A percentile compares a stretch with the other conserved stretches of the same genome.
Conservation (phyloP, 2,329 filamentous ascomycete genomes). For the Pseudogymnoascus sp. region DNA sequence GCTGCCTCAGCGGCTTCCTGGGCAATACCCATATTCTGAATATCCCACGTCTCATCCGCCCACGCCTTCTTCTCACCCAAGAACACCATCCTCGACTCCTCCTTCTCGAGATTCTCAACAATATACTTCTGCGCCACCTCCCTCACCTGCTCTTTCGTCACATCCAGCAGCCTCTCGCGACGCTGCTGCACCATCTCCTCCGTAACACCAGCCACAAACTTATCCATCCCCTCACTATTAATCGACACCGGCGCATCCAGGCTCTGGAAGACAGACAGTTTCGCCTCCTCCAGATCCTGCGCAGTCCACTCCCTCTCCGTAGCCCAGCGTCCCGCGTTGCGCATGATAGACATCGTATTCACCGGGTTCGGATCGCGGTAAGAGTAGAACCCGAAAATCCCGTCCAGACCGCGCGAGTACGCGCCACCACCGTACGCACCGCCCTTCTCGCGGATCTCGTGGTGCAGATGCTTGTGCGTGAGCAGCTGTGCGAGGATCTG, state of each 20-base stretch:
- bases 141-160: conserved; percentile 71
- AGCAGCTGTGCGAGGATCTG: conserved; percentile 86
- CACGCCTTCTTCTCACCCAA: conserved; percentile 79
- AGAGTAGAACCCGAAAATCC: conserved; percentile 88
- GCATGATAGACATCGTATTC: conserved; percentile 81
- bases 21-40: conserved; percentile 66
- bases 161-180: conserved; percentile 78
- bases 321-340: conserved; percentile 74
- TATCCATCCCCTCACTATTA: conserved; percentile 76
- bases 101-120: conserved; percentile 56
- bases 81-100: conserved; percentile 60
- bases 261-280: conserved; percentile 86
- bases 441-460: conserved; percentile 95
- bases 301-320: conserved; percentile 73
- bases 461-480: conserved; percentile 93
- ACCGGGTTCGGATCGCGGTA: conserved; percentile 94
- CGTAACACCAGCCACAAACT: conserved; percentile 78
- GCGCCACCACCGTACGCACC: conserved; percentile 93
- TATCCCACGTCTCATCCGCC: conserved; percentile 66
- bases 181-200: conserved; percentile 83
- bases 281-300: conserved; percentile 88
- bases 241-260: conserved; percentile 85
- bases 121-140: conserved; percentile 76
- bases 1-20: conserved; percentile 28
- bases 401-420: conserved; percentile 70